These are phyloP conservation scores for Starmerella kuoi DNA, from an alignment of 805 yeast genomes.

Conservation along the genomic window DNA sequence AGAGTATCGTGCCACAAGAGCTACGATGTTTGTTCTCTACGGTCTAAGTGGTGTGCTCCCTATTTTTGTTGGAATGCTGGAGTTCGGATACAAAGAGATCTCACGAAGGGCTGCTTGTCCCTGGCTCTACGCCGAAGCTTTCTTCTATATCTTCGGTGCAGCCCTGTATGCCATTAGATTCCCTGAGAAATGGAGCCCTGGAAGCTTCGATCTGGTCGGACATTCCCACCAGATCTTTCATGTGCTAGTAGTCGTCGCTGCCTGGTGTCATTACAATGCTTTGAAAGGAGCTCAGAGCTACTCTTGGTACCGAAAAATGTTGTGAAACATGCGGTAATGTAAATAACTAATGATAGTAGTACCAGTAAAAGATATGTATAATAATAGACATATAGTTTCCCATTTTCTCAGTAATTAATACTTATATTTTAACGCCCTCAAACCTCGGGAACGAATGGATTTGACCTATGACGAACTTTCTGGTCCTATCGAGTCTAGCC, in stretches of 20 bases:
- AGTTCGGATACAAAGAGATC: constrained; percentile 41
- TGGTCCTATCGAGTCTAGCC: constrained; percentile 5
- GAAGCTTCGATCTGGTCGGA: constrained; percentile 56
- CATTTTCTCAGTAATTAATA: too few relatives aligned
- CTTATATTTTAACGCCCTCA: constrained; percentile 9
- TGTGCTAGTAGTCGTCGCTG: constrained; percentile 61
- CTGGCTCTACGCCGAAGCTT: constrained; percentile 60
- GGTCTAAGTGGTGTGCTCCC: constrained; percentile 73
- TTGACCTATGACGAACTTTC: constrained; percentile 3
- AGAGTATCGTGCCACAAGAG: constrained; percentile 63
- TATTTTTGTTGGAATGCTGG: constrained; percentile 39
- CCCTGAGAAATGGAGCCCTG: constrained; percentile 62
- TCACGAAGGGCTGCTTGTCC: constrained; percentile 40
- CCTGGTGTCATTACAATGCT: constrained; percentile 50
- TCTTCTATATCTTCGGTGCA: constrained; percentile 70
- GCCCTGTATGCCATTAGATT: constrained; percentile 60
- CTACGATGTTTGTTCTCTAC: constrained; percentile 64
- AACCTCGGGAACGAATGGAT: constrained; percentile 28
- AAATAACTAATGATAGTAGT: background rate
- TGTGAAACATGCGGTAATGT: too few relatives aligned
- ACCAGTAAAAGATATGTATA: background rate
- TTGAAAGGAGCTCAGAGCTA: constrained; percentile 5
- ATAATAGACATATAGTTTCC: background rate
- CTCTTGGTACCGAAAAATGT: background rate
- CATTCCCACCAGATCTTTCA: constrained; percentile 83